phyloP scores from a whole-genome alignment of 2,329 filamentous ascomycete genomes.

The Knufia fluminis region DNA sequence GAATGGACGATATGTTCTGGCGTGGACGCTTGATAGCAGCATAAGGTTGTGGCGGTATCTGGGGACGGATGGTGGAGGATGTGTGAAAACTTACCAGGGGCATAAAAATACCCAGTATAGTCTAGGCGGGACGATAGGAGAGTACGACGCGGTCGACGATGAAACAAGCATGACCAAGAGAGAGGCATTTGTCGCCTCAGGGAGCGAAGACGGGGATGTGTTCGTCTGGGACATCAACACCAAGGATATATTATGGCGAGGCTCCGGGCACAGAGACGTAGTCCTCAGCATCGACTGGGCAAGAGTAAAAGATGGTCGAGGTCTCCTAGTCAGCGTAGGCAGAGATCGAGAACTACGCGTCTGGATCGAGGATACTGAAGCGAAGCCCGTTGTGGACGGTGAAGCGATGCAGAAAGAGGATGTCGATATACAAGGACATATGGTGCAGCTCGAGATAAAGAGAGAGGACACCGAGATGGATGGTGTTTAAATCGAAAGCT shows the following conservation, averaged over 20 bases:
- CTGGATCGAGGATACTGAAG: constrained; percentile 13
- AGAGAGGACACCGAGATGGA: constrained; percentile 7
- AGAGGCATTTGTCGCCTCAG: constrained; percentile 63
- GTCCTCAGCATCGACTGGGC: constrained; percentile 50
- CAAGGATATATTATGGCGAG: constrained; percentile 71
- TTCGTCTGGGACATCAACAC: constrained; percentile 83
- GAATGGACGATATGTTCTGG: constrained; percentile 86
- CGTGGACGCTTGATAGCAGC: constrained; percentile 83
- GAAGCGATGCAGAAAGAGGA: constrained; percentile 15
- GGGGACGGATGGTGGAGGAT: constrained; percentile 53
- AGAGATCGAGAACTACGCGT: constrained; percentile 19
- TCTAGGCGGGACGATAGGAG: constrained; percentile 74
- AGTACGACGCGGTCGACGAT: constrained; percentile 35
- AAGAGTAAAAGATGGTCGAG: constrained; percentile 32
- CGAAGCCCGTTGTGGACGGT: constrained; percentile 23
- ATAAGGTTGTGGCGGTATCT: constrained; percentile 94
- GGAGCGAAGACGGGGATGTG: constrained; percentile 78
- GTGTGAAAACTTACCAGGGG: constrained; percentile 95
- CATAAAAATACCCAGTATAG: constrained; percentile 78
- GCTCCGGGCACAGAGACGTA: constrained; percentile 45
- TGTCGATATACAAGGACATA: constrained; percentile 11
- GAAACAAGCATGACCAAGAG: not conserved
- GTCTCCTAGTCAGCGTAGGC: constrained; percentile 21
- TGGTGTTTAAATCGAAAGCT: not conserved
- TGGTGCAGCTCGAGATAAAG: constrained; percentile 7